phyloP scores from a whole-genome alignment of 179 eudicot genomes.

The Corrigiola litoralis region DNA sequence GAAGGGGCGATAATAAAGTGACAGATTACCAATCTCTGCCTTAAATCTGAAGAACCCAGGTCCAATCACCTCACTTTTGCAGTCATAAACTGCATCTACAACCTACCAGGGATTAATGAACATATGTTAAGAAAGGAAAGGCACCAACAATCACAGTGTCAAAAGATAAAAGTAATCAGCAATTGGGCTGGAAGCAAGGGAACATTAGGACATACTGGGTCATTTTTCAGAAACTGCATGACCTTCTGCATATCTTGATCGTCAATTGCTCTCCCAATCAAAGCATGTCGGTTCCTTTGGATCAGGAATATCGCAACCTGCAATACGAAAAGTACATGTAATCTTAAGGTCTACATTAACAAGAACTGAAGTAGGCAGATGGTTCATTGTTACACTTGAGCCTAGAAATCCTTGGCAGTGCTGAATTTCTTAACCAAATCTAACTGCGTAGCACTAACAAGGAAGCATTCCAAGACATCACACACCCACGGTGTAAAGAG shows the following conservation, averaged over 20 bases:
- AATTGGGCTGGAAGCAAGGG: constrained; percentile 9
- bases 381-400: too few relatives aligned
- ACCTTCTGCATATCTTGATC: constrained; percentile 84
- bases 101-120: constrained; percentile 43
- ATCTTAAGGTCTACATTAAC: too few relatives aligned
- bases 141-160: background rate
- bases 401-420: too few relatives aligned
- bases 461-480: background rate
- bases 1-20: background rate
- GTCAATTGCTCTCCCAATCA: constrained; percentile 98
- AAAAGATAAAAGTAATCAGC: background rate
- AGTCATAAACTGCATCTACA: constrained; percentile 89
- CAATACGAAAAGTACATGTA: too few relatives aligned
- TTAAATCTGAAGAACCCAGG: constrained; percentile 98
- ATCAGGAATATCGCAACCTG: constrained; percentile 98
- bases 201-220: constrained; percentile 56
- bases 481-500: background rate
- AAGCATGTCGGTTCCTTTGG: constrained; percentile 95
- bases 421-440: too few relatives aligned
- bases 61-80: constrained; percentile 99
- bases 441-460: too few relatives aligned
- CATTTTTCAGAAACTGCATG: constrained; percentile 77
- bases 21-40: constrained; percentile 81
- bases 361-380: too few relatives aligned
- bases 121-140: background rate